Percentiles rank a stretch among this genome's conserved stretches.
phyloP scores from a whole-genome alignment of 805 yeast species.

The Kuraishia piskuri region DNA sequence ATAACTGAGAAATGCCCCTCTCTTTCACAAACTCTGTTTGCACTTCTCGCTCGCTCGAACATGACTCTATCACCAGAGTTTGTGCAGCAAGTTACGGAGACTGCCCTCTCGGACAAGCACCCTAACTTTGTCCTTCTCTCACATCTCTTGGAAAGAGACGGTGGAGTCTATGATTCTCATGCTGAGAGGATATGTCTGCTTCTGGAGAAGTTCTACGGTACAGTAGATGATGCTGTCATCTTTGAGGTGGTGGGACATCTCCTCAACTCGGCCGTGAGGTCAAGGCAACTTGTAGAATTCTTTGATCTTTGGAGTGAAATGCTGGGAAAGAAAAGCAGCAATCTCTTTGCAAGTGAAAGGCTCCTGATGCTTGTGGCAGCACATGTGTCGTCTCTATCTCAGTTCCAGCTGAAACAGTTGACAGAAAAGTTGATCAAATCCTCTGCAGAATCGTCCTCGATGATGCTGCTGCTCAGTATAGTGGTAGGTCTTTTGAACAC shows the following conservation, averaged over 20 bases:
- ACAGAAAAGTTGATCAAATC: neutral
- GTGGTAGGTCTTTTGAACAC: neutral
- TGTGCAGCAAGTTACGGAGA: slow-evolving; percentile 29
- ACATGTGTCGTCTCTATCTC: neutral
- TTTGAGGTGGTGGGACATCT: slow-evolving; percentile 13
- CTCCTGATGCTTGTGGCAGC: slow-evolving; percentile 6
- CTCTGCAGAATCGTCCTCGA: slow-evolving; percentile 1
- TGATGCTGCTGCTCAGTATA: neutral
- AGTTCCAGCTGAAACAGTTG: neutral
- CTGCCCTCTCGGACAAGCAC: slow-evolving; percentile 14
- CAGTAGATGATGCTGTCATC: slow-evolving; percentile 3
- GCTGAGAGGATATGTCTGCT: slow-evolving; percentile 23
- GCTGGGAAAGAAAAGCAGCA: neutral
- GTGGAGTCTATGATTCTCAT: slow-evolving; percentile 46
- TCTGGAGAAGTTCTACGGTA: neutral
- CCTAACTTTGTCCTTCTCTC: slow-evolving; percentile 35
- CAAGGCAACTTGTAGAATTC: slow-evolving; percentile 49
- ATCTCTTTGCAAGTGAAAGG: neutral
- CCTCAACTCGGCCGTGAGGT: slow-evolving; percentile 36
- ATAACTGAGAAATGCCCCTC: slow-evolving; percentile 30
- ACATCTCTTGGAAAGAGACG: slow-evolving; percentile 42
- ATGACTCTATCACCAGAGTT: slow-evolving; percentile 47
- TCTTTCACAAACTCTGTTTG: slow-evolving; percentile 34
- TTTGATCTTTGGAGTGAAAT: slow-evolving; percentile 33
- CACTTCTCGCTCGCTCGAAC: slow-evolving; percentile 38